Evolutionary conservation across 1,284 basidiomycete species (phyloP), one percentile per base, ranked within the genome.

Genomic region (Puccinia hordei): DNA sequence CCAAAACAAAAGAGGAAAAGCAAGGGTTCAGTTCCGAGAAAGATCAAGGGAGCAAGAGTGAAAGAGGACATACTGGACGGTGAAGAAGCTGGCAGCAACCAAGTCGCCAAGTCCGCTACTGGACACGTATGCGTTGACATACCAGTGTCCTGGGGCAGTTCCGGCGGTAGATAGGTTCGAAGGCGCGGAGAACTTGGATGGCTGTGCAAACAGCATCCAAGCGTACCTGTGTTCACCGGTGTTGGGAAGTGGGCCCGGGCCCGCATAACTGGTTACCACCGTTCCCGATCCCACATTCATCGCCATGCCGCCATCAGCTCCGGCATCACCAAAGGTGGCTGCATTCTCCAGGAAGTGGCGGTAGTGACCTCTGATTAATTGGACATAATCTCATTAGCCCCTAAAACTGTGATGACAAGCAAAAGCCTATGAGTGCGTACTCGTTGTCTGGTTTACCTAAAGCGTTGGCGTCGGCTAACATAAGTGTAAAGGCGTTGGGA

Each of bases 301-400:
- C 46, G 46, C 51, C 51, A 69, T 41, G 17, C 33, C 51, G 24
- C 49, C 65, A 33, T 69, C 55, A 1, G 44, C 24, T n/a, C 46
- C 27, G 9, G 65, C 61, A 44, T 69, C 65, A 0, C 75, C 75
- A 46, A 78, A 78, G 0, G 63, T 78, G 2, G 33, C 75, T 24
- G 65, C 75, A 41, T 78, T 78, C 41, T 78, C 46, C 22, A 78
- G 35, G 51, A 41, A 78, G 46, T 78, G 75, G 0, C 75, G 65
- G 66, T 68, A 78, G 51, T 69, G 57, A 19, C 65, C 65, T 57
- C 74, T 76, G 6, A 8, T 10, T 49, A 35, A 30, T 10, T n/a
- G 65, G 35, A 68, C 38, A 41, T 41, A 4, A 41, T 41, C 38
- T 41, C 4, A 41, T 41, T 41, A 41, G 38, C 38, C 38, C 38